Evolutionary conservation across 192 early-diverging fungal genomes (phyloP).

Genomic region (Gonapodya prolifera): DNA sequence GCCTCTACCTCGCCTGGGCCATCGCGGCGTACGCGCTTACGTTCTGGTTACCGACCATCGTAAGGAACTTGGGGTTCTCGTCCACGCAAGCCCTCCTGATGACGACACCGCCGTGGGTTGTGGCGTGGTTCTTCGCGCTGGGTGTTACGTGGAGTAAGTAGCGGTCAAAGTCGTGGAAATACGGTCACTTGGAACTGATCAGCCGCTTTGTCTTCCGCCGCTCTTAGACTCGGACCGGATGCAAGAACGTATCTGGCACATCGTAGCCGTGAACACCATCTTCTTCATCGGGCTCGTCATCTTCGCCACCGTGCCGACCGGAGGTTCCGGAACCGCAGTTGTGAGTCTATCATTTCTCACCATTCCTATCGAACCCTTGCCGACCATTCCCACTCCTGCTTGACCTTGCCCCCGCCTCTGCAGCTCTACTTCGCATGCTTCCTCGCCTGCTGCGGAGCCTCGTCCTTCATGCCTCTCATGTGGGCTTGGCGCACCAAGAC

Average conservation of each 20-base stretch:
- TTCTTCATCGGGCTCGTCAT: not conserved
- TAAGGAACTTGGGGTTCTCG: not conserved
- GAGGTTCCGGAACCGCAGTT: not conserved
- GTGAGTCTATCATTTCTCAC: no score
- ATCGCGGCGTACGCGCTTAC: no score
- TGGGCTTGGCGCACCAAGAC: not conserved
- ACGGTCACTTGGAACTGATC: no score
- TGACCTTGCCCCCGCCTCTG: not conserved
- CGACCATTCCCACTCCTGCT: not conserved
- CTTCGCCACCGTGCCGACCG: not conserved
- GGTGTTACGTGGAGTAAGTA: not conserved
- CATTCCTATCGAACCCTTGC: no score
- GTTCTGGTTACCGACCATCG: not conserved
- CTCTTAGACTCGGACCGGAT: not conserved
- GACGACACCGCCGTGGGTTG: not conserved
- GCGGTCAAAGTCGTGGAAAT: not conserved
- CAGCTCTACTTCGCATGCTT: not conserved
- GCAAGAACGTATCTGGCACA: not conserved
- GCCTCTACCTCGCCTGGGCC: no score
- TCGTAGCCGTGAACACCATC: not conserved
- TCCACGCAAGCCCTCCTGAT: not conserved
- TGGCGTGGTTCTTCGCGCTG: not conserved
- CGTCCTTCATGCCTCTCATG: not conserved
- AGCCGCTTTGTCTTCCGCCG: not conserved
- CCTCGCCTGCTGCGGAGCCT: not conserved